Conservation (phyloP, 768 basidiomycete genomes). For the Chalciporus chontae region DNA sequence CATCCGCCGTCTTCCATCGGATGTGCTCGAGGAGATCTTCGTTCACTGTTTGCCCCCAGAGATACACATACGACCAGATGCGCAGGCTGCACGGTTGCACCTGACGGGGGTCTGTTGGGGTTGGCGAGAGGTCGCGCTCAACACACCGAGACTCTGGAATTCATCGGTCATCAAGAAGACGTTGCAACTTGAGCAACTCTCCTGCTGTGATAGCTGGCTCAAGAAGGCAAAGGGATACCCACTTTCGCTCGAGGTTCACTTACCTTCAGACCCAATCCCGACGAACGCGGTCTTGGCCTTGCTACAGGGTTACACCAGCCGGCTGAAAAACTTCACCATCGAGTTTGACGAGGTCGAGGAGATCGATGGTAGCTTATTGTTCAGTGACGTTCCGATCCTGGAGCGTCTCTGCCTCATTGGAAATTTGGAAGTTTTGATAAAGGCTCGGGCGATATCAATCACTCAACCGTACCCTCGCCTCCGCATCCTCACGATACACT, state of each 20-base stretch:
- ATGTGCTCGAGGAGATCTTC: conserved; percentile 48
- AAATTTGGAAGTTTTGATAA: not conserved
- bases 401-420: conserved; percentile 12
- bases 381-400: conserved; percentile 17
- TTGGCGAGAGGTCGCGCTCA: conserved; percentile 39
- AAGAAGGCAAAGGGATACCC: conserved; percentile 16
- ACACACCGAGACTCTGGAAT: conserved; percentile 46
- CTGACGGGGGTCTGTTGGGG: conserved; percentile 39
- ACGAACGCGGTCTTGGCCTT: conserved; percentile 18
- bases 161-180: conserved; percentile 26
- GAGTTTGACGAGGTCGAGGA: conserved; percentile 7
- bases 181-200: conserved; percentile 2
- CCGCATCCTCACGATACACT: conserved; percentile 9
- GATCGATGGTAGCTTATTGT: conserved; percentile 5
- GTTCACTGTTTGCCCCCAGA: conserved; percentile 29
- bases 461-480: conserved; percentile 5
- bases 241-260: conserved; percentile 20
- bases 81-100: conserved; percentile 32
- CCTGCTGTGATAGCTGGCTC: conserved; percentile 16
- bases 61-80: conserved; percentile 21
- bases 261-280: conserved; percentile 12
- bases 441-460: conserved; percentile 3
- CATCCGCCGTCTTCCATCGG: conserved; percentile 39
- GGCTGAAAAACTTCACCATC: conserved; percentile 7
- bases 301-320: conserved; percentile 15